Conservation (phyloP, 345 rosid species). For the Rhodamnia rubescens region DNA sequence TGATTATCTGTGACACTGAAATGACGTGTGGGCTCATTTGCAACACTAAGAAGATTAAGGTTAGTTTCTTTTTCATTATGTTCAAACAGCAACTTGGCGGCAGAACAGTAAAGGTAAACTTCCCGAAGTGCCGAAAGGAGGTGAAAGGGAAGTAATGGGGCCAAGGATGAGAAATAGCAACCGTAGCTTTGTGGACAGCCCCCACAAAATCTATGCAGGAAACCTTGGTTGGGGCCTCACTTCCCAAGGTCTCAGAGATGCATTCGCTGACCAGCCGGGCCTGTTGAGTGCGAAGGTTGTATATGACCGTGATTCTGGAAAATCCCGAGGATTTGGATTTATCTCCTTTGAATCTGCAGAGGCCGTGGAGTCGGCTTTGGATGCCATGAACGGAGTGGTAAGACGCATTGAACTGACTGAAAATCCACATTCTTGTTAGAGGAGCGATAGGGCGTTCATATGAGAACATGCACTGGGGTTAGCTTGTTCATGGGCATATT, state of each 20-base stretch:
- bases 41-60: neutral
- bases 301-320: slow-evolving; percentile 58
- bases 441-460: neutral
- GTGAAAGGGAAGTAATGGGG: slow-evolving; percentile 69
- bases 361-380: slow-evolving; percentile 44
- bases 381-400: slow-evolving; percentile 74
- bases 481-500: neutral
- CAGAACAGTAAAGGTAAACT: slow-evolving; percentile 73
- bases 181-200: slow-evolving; percentile 56
- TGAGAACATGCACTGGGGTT: neutral
- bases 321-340: slow-evolving; percentile 87
- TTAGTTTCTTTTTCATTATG: neutral
- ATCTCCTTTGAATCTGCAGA: slow-evolving; percentile 64
- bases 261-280: slow-evolving; percentile 63
- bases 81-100: slow-evolving; percentile 73
- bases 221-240: slow-evolving; percentile 81
- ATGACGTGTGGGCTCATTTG: neutral
- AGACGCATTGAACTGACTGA: neutral
- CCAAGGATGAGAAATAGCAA: slow-evolving; percentile 39
- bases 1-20: neutral
- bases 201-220: slow-evolving; percentile 84
- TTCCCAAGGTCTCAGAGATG: slow-evolving; percentile 61
- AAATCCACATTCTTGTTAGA: neutral
- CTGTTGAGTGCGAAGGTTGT: slow-evolving; percentile 72
- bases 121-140: slow-evolving; percentile 92